A percentile compares a stretch with the other conserved stretches of the same genome.
These are phyloP conservation scores for Suhomyces terraborum DNA, from an alignment of 1,139 yeast genomes.

Conservation along the genomic window DNA sequence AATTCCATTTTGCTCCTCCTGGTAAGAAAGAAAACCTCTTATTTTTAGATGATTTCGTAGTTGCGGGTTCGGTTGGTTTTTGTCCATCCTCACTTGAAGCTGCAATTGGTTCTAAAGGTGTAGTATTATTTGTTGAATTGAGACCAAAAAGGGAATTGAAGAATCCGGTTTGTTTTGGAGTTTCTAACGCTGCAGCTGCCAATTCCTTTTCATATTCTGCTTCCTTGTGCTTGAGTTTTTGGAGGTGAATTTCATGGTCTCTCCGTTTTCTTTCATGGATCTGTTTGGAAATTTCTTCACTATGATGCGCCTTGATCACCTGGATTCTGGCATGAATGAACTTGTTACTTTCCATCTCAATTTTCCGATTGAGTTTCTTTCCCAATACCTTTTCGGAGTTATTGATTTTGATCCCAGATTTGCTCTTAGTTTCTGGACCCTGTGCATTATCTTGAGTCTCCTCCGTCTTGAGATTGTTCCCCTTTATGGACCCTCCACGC, in stretches of 20 bases:
- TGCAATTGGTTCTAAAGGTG: not conserved
- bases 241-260: slow-evolving; percentile 44
- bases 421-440: slow-evolving; percentile 3
- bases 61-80: not conserved
- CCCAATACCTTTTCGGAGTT: slow-evolving; percentile 22
- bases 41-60: slow-evolving; percentile 1
- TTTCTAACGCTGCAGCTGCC: slow-evolving; percentile 27
- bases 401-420: slow-evolving; percentile 17
- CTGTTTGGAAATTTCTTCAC: slow-evolving; percentile 40
- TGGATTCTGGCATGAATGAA: slow-evolving; percentile 45
- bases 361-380: slow-evolving; percentile 29
- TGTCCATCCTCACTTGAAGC: not conserved
- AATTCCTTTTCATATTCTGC: slow-evolving; percentile 42
- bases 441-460: slow-evolving; percentile 3
- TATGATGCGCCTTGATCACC: slow-evolving; percentile 41
- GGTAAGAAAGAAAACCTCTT: slow-evolving; percentile 17
- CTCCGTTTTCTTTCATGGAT: slow-evolving; percentile 44
- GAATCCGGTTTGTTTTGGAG: slow-evolving; percentile 28
- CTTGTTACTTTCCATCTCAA: slow-evolving; percentile 42
- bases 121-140: slow-evolving; percentile 4
- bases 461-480: slow-evolving; percentile 7
- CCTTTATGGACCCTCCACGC: slow-evolving; percentile 9
- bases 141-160: slow-evolving; percentile 34
- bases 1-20: slow-evolving; percentile 3
- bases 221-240: slow-evolving; percentile 40